Conservation (phyloP, 768 basidiomycete genomes). For the Collybia sordida region DNA sequence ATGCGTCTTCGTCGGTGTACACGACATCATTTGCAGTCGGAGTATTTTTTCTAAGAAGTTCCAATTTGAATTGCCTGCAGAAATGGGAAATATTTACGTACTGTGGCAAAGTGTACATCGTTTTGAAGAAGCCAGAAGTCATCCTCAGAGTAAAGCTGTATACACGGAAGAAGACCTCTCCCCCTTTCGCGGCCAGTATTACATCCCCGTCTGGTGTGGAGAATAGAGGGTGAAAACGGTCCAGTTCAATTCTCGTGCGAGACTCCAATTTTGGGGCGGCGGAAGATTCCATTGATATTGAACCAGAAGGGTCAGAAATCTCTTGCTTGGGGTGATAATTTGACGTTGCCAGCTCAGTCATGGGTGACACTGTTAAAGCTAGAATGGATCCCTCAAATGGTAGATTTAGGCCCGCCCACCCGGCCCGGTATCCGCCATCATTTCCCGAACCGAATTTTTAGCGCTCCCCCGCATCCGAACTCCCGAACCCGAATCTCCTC, state of each 20-base stretch:
- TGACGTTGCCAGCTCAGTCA: too few relatives aligned
- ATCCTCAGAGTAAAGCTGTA: conserved; percentile 37
- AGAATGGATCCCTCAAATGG: too few relatives aligned
- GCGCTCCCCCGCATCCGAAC: not conserved
- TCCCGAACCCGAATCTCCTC: not conserved
- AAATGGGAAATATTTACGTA: not conserved
- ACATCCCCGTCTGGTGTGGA: conserved; percentile 54
- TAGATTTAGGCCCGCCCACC: too few relatives aligned
- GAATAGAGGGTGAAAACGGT: conserved; percentile 46
- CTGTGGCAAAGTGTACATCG: conserved; percentile 61
- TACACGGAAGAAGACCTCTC: conserved; percentile 50
- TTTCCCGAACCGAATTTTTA: too few relatives aligned
- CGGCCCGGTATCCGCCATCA: too few relatives aligned
- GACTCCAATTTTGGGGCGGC: too few relatives aligned
- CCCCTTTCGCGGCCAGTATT: conserved; percentile 51
- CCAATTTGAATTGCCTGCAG: not conserved
- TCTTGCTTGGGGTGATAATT: too few relatives aligned
- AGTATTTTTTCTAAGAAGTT: conserved; percentile 5
- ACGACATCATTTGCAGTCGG: conserved; percentile 31
- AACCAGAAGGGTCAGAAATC: too few relatives aligned
- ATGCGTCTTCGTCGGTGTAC: conserved; percentile 55
- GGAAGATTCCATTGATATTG: too few relatives aligned
- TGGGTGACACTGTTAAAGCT: too few relatives aligned
- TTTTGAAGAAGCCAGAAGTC: conserved; percentile 63
- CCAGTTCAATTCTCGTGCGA: too few relatives aligned